Evolutionary conservation across 2,329 filamentous ascomycete species (phyloP).

Genomic region (Microcyclospora tardicrescens): DNA sequence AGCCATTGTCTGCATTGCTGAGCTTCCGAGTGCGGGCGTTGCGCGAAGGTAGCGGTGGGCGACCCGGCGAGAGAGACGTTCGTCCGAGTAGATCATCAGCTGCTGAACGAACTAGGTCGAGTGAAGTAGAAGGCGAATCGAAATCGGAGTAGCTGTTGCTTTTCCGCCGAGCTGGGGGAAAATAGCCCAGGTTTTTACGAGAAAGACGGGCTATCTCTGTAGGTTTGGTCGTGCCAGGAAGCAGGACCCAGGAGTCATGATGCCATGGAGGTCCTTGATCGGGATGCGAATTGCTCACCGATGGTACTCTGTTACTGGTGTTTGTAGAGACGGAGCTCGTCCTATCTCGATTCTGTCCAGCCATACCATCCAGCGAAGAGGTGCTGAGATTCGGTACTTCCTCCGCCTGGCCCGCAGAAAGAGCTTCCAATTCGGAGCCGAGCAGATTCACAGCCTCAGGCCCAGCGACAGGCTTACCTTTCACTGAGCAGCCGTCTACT

Average conservation of each 20-base stretch:
- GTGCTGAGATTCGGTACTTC: constrained; percentile 19
- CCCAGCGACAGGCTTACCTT: constrained; percentile 47
- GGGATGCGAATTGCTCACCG: constrained; percentile 20
- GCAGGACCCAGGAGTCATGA: constrained; percentile 77
- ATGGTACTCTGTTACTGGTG: constrained; percentile 23
- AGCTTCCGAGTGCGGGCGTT: constrained; percentile 26
- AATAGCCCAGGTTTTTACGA: constrained; percentile 72
- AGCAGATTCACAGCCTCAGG: constrained; percentile 19
- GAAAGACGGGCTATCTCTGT: constrained; percentile 80
- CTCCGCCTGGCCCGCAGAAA: constrained; percentile 21
- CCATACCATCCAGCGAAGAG: neutral
- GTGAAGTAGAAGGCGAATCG: constrained; percentile 54
- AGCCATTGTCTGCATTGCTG: constrained; percentile 27
- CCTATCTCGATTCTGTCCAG: constrained; percentile 19
- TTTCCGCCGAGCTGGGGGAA: constrained; percentile 82
- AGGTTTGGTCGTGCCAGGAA: constrained; percentile 57
- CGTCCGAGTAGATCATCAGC: constrained; percentile 8
- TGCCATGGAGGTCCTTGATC: constrained; percentile 61
- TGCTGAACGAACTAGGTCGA: constrained; percentile 40
- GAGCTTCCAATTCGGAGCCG: constrained; percentile 16
- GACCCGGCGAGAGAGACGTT: constrained; percentile 20
- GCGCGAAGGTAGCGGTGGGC: constrained; percentile 25
- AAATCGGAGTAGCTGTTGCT: constrained; percentile 51
- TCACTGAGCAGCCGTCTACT: constrained; percentile 76
- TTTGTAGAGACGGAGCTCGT: constrained; percentile 24